Conservation (phyloP, 495 filamentous ascomycete genomes). For the Aspergillus affinis region DNA sequence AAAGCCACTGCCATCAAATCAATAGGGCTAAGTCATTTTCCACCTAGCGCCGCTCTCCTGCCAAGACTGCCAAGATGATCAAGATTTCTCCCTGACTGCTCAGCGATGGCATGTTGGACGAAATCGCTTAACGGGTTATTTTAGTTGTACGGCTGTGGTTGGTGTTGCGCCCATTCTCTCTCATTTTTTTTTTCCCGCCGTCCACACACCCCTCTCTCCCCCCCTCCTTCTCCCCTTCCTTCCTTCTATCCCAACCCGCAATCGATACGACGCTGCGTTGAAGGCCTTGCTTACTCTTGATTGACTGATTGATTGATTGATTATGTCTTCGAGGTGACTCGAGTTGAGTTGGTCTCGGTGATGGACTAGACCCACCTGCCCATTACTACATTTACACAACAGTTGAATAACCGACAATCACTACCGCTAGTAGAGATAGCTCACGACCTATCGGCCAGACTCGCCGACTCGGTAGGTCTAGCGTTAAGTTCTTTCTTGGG, state of each 20-base stretch:
- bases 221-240: no score
- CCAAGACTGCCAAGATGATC: slow-evolving; percentile 24
- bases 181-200: not conserved
- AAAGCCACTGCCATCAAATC: not conserved
- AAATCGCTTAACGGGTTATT: not conserved
- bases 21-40: not conserved
- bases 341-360: not conserved
- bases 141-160: not conserved
- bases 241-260: not conserved
- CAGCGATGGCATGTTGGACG: slow-evolving; percentile 2
- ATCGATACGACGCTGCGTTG: not conserved
- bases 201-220: not conserved
- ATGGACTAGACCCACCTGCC: not conserved
- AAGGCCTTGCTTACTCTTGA: no score
- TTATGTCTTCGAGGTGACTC: not conserved
- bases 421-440: not conserved
- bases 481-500: not conserved
- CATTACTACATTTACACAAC: slow-evolving; percentile 7
- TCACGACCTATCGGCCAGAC: slow-evolving; percentile 1
- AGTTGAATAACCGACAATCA: slow-evolving; percentile 6
- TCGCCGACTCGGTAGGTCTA: not conserved
- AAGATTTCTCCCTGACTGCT: slow-evolving; percentile 14
- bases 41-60: slow-evolving; percentile 1
- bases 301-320: no score
- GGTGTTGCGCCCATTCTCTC: not conserved